Conservation (phyloP, 2,329 filamentous ascomycete species). For the Keithomyces neogunnii region DNA sequence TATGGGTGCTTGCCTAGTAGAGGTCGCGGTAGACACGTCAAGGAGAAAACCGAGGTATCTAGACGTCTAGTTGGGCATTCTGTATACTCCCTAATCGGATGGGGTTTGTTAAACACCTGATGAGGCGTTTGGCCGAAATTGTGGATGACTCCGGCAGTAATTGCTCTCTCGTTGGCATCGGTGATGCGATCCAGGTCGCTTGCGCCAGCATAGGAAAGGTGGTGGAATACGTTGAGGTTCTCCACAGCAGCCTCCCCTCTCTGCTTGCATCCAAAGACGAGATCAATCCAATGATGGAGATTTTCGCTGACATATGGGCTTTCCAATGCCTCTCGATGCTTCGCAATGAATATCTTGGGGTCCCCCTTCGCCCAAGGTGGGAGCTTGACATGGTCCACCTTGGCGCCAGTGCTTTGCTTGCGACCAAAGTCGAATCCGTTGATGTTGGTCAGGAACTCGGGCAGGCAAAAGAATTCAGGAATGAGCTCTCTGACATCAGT, state of each 20-base stretch:
- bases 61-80: slow-evolving; percentile 59
- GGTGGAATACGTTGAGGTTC: slow-evolving; percentile 90
- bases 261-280: slow-evolving; percentile 92
- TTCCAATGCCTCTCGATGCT: slow-evolving; percentile 91
- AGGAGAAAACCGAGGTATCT: slow-evolving; percentile 66
- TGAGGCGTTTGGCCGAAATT: slow-evolving; percentile 98
- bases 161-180: slow-evolving; percentile 76
- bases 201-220: slow-evolving; percentile 88
- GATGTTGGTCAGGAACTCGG: slow-evolving; percentile 88
- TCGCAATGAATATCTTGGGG: slow-evolving; percentile 88
- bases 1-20: slow-evolving; percentile 47
- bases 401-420: slow-evolving; percentile 69
- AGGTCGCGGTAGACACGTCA: slow-evolving; percentile 72
- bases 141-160: slow-evolving; percentile 93
- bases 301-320: slow-evolving; percentile 86
- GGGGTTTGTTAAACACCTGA: slow-evolving; percentile 79
- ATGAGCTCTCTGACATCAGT: slow-evolving; percentile 91
- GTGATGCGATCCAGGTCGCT: slow-evolving; percentile 87
- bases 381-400: slow-evolving; percentile 79
- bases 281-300: slow-evolving; percentile 89
- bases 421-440: slow-evolving; percentile 92
- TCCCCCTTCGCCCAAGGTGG: slow-evolving; percentile 97
- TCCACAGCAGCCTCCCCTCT: slow-evolving; percentile 87
- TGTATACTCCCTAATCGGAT: slow-evolving; percentile 65
- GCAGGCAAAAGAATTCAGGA: slow-evolving; percentile 94